Conservation (phyloP, 345 rosid species). For the Gossypium stocksii region DNA sequence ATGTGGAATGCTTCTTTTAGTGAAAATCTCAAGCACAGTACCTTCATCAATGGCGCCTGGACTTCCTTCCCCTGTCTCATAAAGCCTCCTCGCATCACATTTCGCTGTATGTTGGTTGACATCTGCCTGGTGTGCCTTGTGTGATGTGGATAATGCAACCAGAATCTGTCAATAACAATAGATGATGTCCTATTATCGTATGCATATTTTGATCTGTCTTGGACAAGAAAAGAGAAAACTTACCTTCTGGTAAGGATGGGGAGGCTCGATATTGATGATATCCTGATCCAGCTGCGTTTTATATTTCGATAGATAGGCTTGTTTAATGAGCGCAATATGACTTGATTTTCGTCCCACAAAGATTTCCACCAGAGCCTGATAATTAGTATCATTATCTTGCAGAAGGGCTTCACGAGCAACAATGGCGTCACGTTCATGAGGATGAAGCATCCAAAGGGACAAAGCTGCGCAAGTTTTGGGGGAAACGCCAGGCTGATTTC, state of each 20-base stretch:
- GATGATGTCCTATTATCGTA: too few relatives aligned
- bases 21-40: conserved; percentile 56
- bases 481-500: conserved; percentile 14
- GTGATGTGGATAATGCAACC: conserved; percentile 55
- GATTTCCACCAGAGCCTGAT: conserved; percentile 45
- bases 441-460: conserved; percentile 40
- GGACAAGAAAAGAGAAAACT: background rate
- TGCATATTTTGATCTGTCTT: background rate
- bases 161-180: conserved; percentile 38
- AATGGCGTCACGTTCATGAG: conserved; percentile 52
- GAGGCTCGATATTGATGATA: conserved; percentile 48
- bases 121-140: conserved; percentile 60
- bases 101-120: conserved; percentile 52
- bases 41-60: conserved; percentile 42
- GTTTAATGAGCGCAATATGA: conserved; percentile 45
- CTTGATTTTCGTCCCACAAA: conserved; percentile 65
- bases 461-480: conserved; percentile 26
- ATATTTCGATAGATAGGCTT: conserved; percentile 44
- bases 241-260: conserved; percentile 61
- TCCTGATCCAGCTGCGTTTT: conserved; percentile 53
- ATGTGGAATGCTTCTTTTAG: conserved; percentile 63
- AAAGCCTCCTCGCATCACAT: conserved; percentile 57
- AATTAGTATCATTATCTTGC: conserved; percentile 27
- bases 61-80: conserved; percentile 50
- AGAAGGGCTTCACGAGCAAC: conserved; percentile 46